phyloP scores from a whole-genome alignment of 2,329 filamentous ascomycete genomes.

The Aspergillus sergii region DNA sequence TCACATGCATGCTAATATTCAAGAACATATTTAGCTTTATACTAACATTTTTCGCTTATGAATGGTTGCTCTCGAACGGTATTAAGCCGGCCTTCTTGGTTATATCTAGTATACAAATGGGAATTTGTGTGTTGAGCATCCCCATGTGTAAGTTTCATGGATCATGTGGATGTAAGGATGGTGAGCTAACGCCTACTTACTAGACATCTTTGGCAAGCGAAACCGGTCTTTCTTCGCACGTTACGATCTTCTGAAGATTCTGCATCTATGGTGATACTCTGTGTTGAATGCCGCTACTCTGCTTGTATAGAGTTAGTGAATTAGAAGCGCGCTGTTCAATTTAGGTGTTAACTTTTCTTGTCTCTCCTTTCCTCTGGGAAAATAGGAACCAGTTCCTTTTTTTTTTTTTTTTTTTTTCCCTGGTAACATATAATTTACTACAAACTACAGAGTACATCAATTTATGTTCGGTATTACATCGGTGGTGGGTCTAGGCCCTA shows the following conservation, averaged over 20 bases:
- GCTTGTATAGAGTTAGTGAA: neutral
- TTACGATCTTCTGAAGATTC: conserved; percentile 67
- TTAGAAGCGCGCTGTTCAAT: neutral
- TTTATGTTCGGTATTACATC: neutral
- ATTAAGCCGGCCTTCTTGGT: conserved; percentile 66
- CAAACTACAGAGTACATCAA: neutral
- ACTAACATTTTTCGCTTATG: conserved; percentile 79
- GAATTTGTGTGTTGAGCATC: conserved; percentile 72
- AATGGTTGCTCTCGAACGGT: conserved; percentile 70
- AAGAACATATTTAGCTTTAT: conserved; percentile 93
- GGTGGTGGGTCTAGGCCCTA: neutral
- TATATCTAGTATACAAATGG: conserved; percentile 76
- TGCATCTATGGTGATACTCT: conserved; percentile 32
- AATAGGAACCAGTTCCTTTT: too few relatives aligned
- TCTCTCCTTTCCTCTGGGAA: too few relatives aligned
- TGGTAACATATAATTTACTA: neutral
- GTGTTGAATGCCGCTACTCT: neutral
- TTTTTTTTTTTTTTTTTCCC: too few relatives aligned
- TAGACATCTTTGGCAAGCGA: conserved; percentile 78
- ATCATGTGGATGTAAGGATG: neutral
- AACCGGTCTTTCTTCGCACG: conserved; percentile 74
- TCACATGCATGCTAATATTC: conserved; percentile 88
- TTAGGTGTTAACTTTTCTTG: too few relatives aligned
- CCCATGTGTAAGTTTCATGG: conserved; percentile 70
- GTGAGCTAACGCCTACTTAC: neutral